Conservation (phyloP, 441 rosid genomes). For the Pelargonium citronellum region DNA sequence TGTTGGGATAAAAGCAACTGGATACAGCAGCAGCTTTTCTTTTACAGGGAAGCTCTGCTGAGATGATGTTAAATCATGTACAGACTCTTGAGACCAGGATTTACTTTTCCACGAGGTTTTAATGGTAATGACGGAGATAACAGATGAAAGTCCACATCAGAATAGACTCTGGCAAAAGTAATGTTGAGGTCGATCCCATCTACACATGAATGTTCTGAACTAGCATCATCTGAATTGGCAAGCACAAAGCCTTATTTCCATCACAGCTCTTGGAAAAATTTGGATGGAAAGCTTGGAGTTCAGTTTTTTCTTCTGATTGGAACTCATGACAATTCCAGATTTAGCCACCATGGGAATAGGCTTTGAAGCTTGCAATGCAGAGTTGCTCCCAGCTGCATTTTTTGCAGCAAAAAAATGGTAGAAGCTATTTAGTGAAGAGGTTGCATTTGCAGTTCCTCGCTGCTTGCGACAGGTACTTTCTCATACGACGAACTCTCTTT, state of each 20-base stretch:
- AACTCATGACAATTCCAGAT: neutral
- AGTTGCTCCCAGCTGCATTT: neutral
- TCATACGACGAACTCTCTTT: constrained; percentile 42
- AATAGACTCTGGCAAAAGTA: too few species aligned
- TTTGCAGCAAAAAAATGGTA: neutral
- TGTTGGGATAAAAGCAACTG: too few species aligned
- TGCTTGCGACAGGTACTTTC: constrained; percentile 45
- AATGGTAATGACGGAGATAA: too few species aligned
- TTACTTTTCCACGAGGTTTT: neutral
- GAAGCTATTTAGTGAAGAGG: neutral
- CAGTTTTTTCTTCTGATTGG: too few species aligned
- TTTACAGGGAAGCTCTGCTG: neutral
- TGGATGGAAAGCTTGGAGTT: too few species aligned
- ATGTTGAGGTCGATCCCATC: too few species aligned
- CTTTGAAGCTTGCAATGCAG: too few species aligned
- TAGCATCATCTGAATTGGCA: neutral
- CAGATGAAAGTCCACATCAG: neutral
- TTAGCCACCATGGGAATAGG: neutral
- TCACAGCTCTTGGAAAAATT: neutral
- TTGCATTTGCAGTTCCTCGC: constrained; percentile 43
- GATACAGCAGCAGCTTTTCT: neutral
- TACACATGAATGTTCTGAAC: neutral
- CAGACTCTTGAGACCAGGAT: neutral
- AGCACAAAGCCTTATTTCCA: neutral
- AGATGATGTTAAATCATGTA: neutral